A percentile compares a stretch with the other conserved stretches of the same genome.
Conservation (phyloP, 495 filamentous ascomycete genomes). For the Stereocaulon alpinum region DNA sequence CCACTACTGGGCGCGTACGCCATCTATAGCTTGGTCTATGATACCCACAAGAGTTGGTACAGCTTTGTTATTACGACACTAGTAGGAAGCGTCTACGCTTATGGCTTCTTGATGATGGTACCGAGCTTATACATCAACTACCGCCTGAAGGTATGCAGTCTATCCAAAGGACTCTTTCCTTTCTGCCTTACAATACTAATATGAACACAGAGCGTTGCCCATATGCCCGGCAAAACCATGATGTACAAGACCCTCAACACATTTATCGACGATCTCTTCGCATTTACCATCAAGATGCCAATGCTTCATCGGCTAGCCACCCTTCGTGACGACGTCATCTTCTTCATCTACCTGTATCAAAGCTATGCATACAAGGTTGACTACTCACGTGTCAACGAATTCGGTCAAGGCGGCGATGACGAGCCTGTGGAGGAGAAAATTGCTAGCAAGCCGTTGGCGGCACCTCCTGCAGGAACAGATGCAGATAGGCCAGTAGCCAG, state of each 20-base stretch:
- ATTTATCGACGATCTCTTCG: conserved; percentile 82
- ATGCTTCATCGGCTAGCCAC: conserved; percentile 91
- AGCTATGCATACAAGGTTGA: conserved; percentile 87
- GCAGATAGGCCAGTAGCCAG: conserved; percentile 25
- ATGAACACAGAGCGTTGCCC: conserved; percentile 59
- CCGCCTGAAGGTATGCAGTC: conserved; percentile 56
- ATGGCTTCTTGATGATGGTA: conserved; percentile 99
- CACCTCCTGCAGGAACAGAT: conserved; percentile 22
- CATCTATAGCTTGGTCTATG: conserved; percentile 79
- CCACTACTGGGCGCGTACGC: conserved; percentile 85
- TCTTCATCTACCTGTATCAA: conserved; percentile 98
- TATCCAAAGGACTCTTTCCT: background rate
- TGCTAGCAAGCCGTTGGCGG: conserved; percentile 31
- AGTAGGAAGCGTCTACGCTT: conserved; percentile 93
- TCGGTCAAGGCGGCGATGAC: conserved; percentile 88
- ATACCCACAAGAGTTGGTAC: conserved; percentile 97
- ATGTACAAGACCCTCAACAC: conserved; percentile 89
- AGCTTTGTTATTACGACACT: conserved; percentile 83
- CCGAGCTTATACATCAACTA: conserved; percentile 98
- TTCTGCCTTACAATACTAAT: conserved; percentile 20
- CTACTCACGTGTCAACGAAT: conserved; percentile 89
- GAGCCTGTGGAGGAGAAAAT: conserved; percentile 55
- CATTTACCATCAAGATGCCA: conserved; percentile 99
- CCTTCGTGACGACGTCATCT: conserved; percentile 89
- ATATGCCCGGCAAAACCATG: conserved; percentile 95